Percentiles rank a stretch among this genome's conserved stretches.
These are phyloP conservation scores for Sequoiadendron giganteum DNA, from an alignment of 75 land plant genomes.

Conservation along the genomic window DNA sequence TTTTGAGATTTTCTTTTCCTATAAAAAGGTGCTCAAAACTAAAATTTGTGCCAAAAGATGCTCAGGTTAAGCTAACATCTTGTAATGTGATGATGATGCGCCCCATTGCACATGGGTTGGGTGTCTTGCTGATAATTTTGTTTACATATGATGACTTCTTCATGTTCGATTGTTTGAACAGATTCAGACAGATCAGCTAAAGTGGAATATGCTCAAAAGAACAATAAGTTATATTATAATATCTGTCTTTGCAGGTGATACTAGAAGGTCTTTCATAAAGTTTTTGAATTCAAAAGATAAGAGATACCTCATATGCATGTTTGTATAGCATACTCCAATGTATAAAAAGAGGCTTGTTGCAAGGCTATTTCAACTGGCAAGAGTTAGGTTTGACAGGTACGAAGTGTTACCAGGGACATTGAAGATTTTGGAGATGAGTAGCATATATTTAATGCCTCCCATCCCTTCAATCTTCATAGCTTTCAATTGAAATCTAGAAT, in stretches of 20 bases:
- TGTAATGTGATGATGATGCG: not conserved
- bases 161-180: not conserved
- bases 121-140: not conserved
- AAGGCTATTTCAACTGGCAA: not conserved
- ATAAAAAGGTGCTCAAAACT: not conserved
- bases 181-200: not conserved
- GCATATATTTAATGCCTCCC: not conserved
- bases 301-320: not conserved
- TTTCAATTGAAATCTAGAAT: not conserved
- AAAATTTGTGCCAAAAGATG: not conserved
- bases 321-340: not conserved
- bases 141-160: not conserved
- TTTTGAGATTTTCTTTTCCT: not conserved
- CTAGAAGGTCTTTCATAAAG: not conserved
- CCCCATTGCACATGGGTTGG: not conserved
- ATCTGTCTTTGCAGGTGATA: not conserved
- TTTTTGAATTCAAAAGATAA: not conserved
- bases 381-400: not conserved
- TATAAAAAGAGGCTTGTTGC: not conserved
- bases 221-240: not conserved
- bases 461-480: not conserved
- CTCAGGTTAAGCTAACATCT: not conserved
- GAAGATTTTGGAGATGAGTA: not conserved
- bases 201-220: not conserved
- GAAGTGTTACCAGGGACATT: not conserved